phyloP scores from a whole-genome alignment of 371 early-diverging fungal species.

The Mortierella sp. region DNA sequence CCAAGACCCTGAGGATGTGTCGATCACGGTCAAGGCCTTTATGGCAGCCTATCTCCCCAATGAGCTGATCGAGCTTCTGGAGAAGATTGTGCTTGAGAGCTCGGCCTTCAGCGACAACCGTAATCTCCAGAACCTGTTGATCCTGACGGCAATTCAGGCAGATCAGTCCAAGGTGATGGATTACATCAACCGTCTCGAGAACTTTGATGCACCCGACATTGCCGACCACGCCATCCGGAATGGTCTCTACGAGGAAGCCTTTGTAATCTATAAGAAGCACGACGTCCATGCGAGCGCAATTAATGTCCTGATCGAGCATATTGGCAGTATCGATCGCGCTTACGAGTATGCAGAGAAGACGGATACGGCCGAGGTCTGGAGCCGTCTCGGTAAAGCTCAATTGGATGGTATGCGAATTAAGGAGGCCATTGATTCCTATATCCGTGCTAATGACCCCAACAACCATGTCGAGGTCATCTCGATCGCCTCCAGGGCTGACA shows the following conservation, averaged over 20 bases:
- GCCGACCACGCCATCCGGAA: slow-evolving; percentile 93
- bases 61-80: slow-evolving; percentile 95
- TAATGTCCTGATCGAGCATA: slow-evolving; percentile 90
- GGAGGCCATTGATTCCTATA: slow-evolving; percentile 96
- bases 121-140: slow-evolving; percentile 96
- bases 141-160: slow-evolving; percentile 97
- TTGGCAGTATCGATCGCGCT: slow-evolving; percentile 94
- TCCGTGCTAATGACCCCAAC: slow-evolving; percentile 91
- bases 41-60: slow-evolving; percentile 96
- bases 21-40: slow-evolving; percentile 96
- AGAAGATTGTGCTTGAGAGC: slow-evolving; percentile 93
- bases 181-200: slow-evolving; percentile 90
- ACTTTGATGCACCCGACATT: slow-evolving; percentile 96
- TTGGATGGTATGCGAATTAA: slow-evolving; percentile 88
- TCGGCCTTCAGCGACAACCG: slow-evolving; percentile 95
- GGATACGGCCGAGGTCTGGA: slow-evolving; percentile 93
- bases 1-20: slow-evolving; percentile 96
- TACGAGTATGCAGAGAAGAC: slow-evolving; percentile 94
- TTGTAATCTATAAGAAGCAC: slow-evolving; percentile 93
- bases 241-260: slow-evolving; percentile 95
- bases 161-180: slow-evolving; percentile 93
- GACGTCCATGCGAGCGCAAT: slow-evolving; percentile 91
- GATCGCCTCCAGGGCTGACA: slow-evolving; percentile 80
- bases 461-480: slow-evolving; percentile 93
- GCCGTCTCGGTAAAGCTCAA: slow-evolving; percentile 95